Evolutionary conservation across 805 yeast species (phyloP), one percentile per base, ranked within the genome.

Genomic region (Jamesozyma jinghongensis): DNA sequence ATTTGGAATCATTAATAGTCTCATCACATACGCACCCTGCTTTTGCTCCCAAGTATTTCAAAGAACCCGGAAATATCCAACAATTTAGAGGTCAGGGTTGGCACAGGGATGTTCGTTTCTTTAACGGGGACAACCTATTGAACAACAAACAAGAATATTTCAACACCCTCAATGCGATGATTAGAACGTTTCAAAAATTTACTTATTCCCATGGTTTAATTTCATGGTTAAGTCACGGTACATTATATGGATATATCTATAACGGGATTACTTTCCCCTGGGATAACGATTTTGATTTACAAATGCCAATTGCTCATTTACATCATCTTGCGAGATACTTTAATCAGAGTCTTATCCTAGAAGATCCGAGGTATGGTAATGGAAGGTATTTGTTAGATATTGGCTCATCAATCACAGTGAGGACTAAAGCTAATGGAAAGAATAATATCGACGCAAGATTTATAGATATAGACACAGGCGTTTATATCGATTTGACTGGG

Each of bases 361-460:
- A 76, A 44, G 66, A 63, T 45, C 61, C 66, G 17, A 50, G 60
- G 32, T 73, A 72, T 38, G 81, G 82, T 1, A 67, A 71, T 51
- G 81, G 83, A 1, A 67, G 74, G 40, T 79, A 70, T 53, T 67
- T 74, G 38, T 44, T 78, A 36, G 76, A 66, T 73, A 54, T 63
- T 37, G 70, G 75, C 2, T 58, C 71, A 13, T 71, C 70, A 13
- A 62, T 78, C 10, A 75, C 85, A 2, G 71, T 72, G 40, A 66
- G 88, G 54, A 57, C 55, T 0, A 69, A 70, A 40, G 83, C 76
- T 1, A 78, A 74, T 49, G 83, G 81, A 1, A 53, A 60, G 19
- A 79, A 80, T 53, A 76, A 77, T 49, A 81, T 81, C 34, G 85
- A 80, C 61, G 88, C 84, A 0, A 62, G 92, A 40, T 79, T 81